phyloP scores from a whole-genome alignment of 805 yeast species.

The Candida qinlingensis region DNA sequence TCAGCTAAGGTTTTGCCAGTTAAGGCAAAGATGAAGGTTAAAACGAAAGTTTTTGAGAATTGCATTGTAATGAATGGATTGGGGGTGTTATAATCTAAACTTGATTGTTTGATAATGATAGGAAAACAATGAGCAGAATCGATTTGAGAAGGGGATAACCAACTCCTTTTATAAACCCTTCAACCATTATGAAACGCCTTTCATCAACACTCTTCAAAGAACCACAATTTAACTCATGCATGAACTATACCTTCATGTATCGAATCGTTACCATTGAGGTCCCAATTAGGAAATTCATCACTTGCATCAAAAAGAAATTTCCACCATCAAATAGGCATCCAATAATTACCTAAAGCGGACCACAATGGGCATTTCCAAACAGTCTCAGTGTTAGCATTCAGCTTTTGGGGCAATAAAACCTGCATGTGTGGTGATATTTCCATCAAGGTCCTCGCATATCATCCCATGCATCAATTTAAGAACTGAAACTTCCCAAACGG shows the following conservation, averaged over 20 bases:
- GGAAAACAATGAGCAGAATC: neutral
- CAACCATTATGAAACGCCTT: neutral
- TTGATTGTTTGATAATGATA: neutral
- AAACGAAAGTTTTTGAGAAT: slow-evolving; percentile 10
- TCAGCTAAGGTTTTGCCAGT: slow-evolving; percentile 10
- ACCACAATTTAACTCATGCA: no score
- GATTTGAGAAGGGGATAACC: neutral
- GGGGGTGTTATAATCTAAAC: neutral
- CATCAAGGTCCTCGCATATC: no score
- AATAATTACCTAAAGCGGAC: neutral
- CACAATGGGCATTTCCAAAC: neutral
- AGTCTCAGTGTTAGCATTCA: no score
- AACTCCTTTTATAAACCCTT: neutral
- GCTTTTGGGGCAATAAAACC: no score
- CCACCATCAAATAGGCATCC: neutral
- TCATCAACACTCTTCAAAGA: no score
- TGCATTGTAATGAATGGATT: slow-evolving; percentile 6
- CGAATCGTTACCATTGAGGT: neutral
- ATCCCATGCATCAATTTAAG: no score
- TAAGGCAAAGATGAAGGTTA: slow-evolving; percentile 5
- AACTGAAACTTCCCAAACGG: no score
- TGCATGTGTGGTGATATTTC: no score
- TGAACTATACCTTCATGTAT: no score
- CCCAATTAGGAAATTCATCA: slow-evolving; percentile 1
- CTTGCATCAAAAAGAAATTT: neutral